Evolutionary conservation across 2,329 filamentous ascomycete species (phyloP).

Genomic region (Talaromyces sp.): DNA sequence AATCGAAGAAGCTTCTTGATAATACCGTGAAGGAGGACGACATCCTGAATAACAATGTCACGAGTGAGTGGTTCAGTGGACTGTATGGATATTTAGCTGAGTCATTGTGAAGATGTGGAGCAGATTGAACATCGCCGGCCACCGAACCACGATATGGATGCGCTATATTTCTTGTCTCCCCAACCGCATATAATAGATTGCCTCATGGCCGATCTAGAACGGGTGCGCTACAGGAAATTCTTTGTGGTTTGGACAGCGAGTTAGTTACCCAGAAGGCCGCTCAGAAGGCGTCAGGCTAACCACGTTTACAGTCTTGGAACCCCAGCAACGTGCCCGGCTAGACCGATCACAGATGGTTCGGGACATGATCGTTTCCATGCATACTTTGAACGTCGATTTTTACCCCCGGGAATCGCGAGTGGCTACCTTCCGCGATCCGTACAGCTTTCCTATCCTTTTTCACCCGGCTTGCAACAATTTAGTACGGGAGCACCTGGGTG

Average conservation of each 20-base stretch:
- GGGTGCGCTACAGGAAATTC: slow-evolving; percentile 71
- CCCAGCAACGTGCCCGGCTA: slow-evolving; percentile 67
- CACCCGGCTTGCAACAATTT: slow-evolving; percentile 85
- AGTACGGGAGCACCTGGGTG: slow-evolving; percentile 77
- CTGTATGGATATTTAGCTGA: slow-evolving; percentile 5
- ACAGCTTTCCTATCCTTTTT: slow-evolving; percentile 90
- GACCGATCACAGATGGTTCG: slow-evolving; percentile 67
- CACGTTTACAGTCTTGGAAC: slow-evolving; percentile 58
- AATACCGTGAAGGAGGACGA: slow-evolving; percentile 94
- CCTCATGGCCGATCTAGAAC: slow-evolving; percentile 86
- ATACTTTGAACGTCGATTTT: slow-evolving; percentile 82
- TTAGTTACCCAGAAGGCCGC: slow-evolving; percentile 30
- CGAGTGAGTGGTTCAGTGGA: slow-evolving; percentile 60
- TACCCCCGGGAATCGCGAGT: slow-evolving; percentile 88
- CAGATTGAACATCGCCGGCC: slow-evolving; percentile 82
- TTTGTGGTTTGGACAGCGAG: slow-evolving; percentile 82
- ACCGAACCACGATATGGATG: slow-evolving; percentile 85
- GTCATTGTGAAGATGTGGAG: slow-evolving; percentile 70
- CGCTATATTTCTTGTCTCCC: slow-evolving; percentile 86
- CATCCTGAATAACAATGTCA: slow-evolving; percentile 93
- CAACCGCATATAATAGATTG: slow-evolving; percentile 88
- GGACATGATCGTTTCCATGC: slow-evolving; percentile 74
- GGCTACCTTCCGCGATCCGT: slow-evolving; percentile 88
- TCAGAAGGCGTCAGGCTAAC: slow-evolving; percentile 17
- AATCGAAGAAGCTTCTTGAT: slow-evolving; percentile 79